Conservation (phyloP, 2,329 filamentous ascomycete species). For the Claviceps sp. region DNA sequence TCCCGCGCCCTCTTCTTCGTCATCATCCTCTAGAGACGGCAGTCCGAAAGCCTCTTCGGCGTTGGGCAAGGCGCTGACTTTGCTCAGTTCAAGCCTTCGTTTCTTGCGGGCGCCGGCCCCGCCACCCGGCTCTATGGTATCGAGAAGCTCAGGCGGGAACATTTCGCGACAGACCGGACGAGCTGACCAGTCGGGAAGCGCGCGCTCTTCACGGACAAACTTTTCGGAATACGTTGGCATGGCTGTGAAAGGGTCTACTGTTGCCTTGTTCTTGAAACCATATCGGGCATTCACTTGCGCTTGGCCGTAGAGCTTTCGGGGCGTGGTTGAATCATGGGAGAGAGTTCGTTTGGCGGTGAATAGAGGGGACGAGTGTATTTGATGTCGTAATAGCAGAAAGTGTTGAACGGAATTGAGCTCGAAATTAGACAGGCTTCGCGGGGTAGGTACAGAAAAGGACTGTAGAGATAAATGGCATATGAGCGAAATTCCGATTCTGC, state of each 20-base stretch:
- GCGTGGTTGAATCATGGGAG: conserved; percentile 25
- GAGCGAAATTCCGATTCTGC: not conserved
- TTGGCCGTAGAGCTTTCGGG: conserved; percentile 37
- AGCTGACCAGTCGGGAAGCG: conserved; percentile 38
- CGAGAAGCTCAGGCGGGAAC: conserved; percentile 43
- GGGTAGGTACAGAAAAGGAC: conserved; percentile 36
- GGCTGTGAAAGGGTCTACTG: conserved; percentile 43
- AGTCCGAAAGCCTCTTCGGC: conserved; percentile 38
- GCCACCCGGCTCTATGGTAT: conserved; percentile 35
- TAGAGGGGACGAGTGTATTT: conserved; percentile 39
- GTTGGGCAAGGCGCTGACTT: conserved; percentile 32
- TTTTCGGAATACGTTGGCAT: conserved; percentile 45
- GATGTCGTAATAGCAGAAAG: conserved; percentile 42
- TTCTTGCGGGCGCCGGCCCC: conserved; percentile 24
- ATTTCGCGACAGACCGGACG: conserved; percentile 38
- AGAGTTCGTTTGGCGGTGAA: conserved; percentile 41
- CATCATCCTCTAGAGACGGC: conserved; percentile 14
- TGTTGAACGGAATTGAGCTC: conserved; percentile 36
- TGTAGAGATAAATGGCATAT: conserved; percentile 10
- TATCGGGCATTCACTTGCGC: conserved; percentile 45
- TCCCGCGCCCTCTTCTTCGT: conserved; percentile 17
- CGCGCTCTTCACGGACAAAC: conserved; percentile 37
- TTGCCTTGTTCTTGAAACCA: conserved; percentile 40
- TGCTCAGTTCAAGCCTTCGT: conserved; percentile 33
- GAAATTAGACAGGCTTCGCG: conserved; percentile 27